A percentile compares a stretch with the other conserved stretches of the same genome.
Evolutionary conservation across 2,329 filamentous ascomycete genomes (phyloP).

Genomic region (Aureobasidium sp.): DNA sequence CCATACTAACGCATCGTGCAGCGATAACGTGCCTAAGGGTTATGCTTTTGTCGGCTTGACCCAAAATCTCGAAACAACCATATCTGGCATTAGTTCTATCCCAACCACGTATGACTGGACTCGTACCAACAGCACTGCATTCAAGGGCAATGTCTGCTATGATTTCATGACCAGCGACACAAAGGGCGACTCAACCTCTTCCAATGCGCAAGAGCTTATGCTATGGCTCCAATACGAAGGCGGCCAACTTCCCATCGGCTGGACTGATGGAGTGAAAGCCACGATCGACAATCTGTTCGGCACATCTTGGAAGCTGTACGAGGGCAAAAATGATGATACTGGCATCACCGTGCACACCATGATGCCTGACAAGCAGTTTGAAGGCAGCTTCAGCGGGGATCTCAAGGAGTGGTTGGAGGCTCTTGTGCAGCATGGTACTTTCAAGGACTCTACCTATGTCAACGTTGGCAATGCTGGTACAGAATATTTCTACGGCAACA

Average conservation of each 20-base stretch:
- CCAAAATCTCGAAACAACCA: conserved; percentile 34
- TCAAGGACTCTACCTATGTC: conserved; percentile 33
- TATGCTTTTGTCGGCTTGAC: conserved; percentile 41
- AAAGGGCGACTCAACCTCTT: conserved; percentile 37
- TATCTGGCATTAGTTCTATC: conserved; percentile 35
- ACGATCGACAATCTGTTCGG: conserved; percentile 33
- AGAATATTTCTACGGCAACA: conserved; percentile 11
- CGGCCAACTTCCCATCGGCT: conserved; percentile 40
- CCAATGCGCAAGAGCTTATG: conserved; percentile 37
- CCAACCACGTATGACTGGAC: conserved; percentile 37
- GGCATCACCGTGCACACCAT: conserved; percentile 38
- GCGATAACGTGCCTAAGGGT: conserved; percentile 35
- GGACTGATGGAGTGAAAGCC: conserved; percentile 28
- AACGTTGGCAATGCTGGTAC: conserved; percentile 39
- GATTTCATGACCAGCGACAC: conserved; percentile 41
- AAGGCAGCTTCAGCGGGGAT: conserved; percentile 33
- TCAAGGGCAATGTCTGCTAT: conserved; percentile 39
- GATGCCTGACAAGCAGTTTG: conserved; percentile 33
- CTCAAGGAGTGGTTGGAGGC: conserved; percentile 38
- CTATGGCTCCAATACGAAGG: conserved; percentile 41
- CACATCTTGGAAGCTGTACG: conserved; percentile 37
- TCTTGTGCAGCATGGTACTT: conserved; percentile 32
- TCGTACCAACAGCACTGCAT: conserved; percentile 34
- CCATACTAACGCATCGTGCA: neutral
- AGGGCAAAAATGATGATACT: conserved; percentile 36